These are phyloP conservation scores for Schoenoplectus triqueter DNA, from an alignment of 202 grass and related monocot species.

Conservation along the genomic window DNA sequence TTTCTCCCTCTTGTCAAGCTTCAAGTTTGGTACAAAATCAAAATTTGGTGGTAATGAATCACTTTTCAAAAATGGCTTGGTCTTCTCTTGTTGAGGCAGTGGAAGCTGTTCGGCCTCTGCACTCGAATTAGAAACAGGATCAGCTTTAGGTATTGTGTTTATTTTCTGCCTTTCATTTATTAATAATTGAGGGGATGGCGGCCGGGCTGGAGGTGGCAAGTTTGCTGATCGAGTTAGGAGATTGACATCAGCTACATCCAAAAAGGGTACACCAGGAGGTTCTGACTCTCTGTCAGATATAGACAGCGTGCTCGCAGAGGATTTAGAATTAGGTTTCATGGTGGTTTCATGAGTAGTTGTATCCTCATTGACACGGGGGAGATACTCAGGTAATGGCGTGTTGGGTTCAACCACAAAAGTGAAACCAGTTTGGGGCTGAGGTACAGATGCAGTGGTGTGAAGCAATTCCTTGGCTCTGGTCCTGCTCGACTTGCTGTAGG, in stretches of 20 bases:
- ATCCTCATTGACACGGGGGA: constrained; percentile 33
- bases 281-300: constrained; percentile 51
- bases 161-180: constrained; percentile 39
- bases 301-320: constrained; percentile 58
- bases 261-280: constrained; percentile 59
- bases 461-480: constrained; percentile 53
- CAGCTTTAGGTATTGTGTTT: constrained; percentile 18
- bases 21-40: constrained; percentile 32
- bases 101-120: background rate
- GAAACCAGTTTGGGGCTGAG: constrained; percentile 54
- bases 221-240: constrained; percentile 53
- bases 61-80: constrained; percentile 31
- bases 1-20: constrained; percentile 35
- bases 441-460: constrained; percentile 52
- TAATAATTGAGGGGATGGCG: constrained; percentile 57
- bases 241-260: constrained; percentile 51
- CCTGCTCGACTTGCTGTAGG: constrained; percentile 59
- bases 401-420: constrained; percentile 62
- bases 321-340: constrained; percentile 38
- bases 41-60: constrained; percentile 37
- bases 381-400: constrained; percentile 52
- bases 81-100: background rate
- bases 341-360: constrained; percentile 43
- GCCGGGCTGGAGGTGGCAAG: constrained; percentile 65
- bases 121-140: constrained; percentile 26